Evolutionary conservation across 139 green algal species (phyloP).

Genomic region (Tetraselmis chui): DNA sequence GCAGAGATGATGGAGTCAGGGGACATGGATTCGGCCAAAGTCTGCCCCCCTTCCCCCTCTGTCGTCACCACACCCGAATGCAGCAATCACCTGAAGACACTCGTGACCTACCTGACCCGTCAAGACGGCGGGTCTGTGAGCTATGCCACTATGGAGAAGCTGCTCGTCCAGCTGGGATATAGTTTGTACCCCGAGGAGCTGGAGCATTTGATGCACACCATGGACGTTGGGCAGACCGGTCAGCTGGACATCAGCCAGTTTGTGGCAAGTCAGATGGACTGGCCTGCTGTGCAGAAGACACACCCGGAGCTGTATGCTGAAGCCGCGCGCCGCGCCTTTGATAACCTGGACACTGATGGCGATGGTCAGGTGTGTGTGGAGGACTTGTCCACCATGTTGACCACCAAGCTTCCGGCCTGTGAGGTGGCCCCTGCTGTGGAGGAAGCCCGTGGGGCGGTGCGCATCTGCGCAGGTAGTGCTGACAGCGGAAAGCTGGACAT

Average conservation of each 20-base stretch:
- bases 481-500: slow-evolving; percentile 73
- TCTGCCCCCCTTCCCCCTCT: background rate
- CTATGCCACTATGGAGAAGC: slow-evolving; percentile 27
- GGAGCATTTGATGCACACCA: slow-evolving; percentile 22
- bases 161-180: slow-evolving; percentile 18
- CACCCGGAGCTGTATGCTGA: slow-evolving; percentile 69
- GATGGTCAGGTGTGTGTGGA: slow-evolving; percentile 41
- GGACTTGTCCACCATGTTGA: slow-evolving; percentile 48
- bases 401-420: slow-evolving; percentile 59
- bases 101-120: background rate
- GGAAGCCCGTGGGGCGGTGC: slow-evolving; percentile 64
- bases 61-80: background rate
- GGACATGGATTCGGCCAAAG: background rate
- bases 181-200: slow-evolving; percentile 15
- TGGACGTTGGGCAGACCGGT: slow-evolving; percentile 13
- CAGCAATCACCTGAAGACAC: background rate
- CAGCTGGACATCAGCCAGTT: slow-evolving; percentile 25
- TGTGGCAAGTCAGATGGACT: slow-evolving; percentile 48
- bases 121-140: background rate
- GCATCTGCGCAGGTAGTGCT: too few relatives aligned
- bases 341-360: slow-evolving; percentile 45
- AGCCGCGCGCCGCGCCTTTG: slow-evolving; percentile 54
- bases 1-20: slow-evolving; percentile 59
- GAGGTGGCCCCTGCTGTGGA: slow-evolving; percentile 74
- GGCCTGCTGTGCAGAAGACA: slow-evolving; percentile 36